Base-by-base conservation (phyloP, 2,329 filamentous ascomycete genomes). In the Sphaceloma murrayae region DNA sequence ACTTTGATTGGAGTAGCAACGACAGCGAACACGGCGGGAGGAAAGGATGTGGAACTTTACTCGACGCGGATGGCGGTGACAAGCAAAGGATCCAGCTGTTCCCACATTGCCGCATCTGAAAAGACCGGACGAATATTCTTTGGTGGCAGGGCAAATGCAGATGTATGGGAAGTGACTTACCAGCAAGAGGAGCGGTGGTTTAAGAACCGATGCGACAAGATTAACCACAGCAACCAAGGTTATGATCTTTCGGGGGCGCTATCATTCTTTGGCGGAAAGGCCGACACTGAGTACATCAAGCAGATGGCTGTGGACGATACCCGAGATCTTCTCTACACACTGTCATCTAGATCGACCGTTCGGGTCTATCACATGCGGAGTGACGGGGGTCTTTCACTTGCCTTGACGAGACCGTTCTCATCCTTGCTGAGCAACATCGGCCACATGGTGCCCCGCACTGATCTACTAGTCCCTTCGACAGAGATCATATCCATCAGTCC, bases 161-260 rank as follows among this genome's bases (percentile, higher is more conserved):
- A 96, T 55, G 78, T 98, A 36, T 85, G 91, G 61, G 91, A 98
- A 64, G 75, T 98, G 44, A 88, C 83, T 53, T 98, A 98, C 60
- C 89, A 96, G 63, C 87, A 94, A 57, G 87, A 96, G 62, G 91
- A 98, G 64, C 82, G 84, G 54, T 98, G 91, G 91, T 98, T 98
- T 59, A 82, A 84, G 43, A 87, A 80, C 62, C 77, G 83, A 52
- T 93, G 85, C 59, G 80, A 82, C 48, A 94, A 88, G 64, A 79
- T 89, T 51, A 93, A 93, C 30, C 91, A 95, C 61, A 89, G 82
- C 38, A 45, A 22, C n/a, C 30, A 34, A n/a, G 32, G 42, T 10
- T 34, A 45, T 16, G 42, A 32, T 19, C 81, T 76, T 59, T 78
- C 76, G 3, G 80, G 82, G 24, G 80, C 84, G 69, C 73, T 74